Base-by-base conservation (phyloP, 139 green algal species). In the Ostreobium quekettii region DNA sequence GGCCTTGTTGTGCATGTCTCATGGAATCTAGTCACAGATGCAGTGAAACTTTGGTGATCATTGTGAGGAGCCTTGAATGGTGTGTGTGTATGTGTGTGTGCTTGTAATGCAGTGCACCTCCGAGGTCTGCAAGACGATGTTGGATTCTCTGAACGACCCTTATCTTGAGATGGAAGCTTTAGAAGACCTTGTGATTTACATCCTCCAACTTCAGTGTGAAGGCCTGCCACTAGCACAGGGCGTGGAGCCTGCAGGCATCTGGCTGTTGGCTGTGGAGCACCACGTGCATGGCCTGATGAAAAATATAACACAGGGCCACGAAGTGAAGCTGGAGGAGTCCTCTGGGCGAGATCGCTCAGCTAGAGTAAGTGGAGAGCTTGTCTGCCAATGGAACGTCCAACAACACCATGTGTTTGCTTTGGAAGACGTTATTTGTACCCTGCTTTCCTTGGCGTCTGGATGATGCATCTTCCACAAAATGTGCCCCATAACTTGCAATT, bases 121-220 rank as follows among this genome's bases (percentile, higher is more conserved):
- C 5, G 59, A 66, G 15, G 59, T 66, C 6, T 66, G 59, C 59
- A 19, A 28, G 30, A 42, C 46, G 5, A 5, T 66, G 7, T n/a
- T 24, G 46, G 7, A 66, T 22, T 28, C 4, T 28, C 24, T 66
- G 30, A 7, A 42, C 11, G 30, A 66, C 32, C 59, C 59, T 19
- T 38, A 39, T 39, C 26, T 66, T 7, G 30, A 46, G 29, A 7
- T 19, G 22, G 59, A 66, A 6, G 22, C 29, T 28, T 31, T 66
- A 7, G 24, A 66, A 33, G 59, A 66, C 4, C 30, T 66, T 19
- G 32, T 66, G 4, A 66, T 19, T 24, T 38, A 22, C 47, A 5
- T 66, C 7, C 47, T 8, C 7, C 30, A 46, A n/a, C 26, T 66
- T 31, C 19, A 30, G 47, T 19, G 32, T 19, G 59, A 66, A 46